Evolutionary conservation across 2,329 filamentous ascomycete species (phyloP).

Genomic region (Elsinoe fawcettii): DNA sequence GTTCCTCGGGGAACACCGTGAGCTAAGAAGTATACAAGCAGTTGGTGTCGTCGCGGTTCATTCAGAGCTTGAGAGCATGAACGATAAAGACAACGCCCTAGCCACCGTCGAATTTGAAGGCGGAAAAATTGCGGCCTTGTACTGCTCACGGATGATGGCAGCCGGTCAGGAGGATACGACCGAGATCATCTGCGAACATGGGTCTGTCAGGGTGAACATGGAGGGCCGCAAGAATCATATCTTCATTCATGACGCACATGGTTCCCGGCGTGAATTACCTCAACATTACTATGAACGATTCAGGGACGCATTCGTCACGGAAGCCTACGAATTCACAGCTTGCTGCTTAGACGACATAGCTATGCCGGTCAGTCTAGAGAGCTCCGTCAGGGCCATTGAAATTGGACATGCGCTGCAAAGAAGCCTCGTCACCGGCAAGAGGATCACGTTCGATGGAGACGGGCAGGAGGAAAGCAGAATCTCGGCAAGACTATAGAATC

Average conservation of each 20-base stretch:
- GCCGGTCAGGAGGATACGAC: slow-evolving; percentile 39
- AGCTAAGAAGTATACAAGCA: slow-evolving; percentile 29
- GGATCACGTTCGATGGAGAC: not conserved
- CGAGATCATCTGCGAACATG: slow-evolving; percentile 36
- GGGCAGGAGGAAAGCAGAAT: not conserved
- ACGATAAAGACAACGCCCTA: slow-evolving; percentile 39
- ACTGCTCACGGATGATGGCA: slow-evolving; percentile 36
- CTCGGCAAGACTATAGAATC: too few relatives aligned
- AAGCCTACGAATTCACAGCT: slow-evolving; percentile 35
- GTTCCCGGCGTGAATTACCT: slow-evolving; percentile 33
- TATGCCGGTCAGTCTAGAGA: slow-evolving; percentile 23
- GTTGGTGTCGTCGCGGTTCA: slow-evolving; percentile 27
- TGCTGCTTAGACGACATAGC: slow-evolving; percentile 31
- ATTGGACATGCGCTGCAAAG: not conserved
- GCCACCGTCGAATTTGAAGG: slow-evolving; percentile 39
- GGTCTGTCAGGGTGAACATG: slow-evolving; percentile 29
- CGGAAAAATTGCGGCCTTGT: slow-evolving; percentile 39
- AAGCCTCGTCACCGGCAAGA: not conserved
- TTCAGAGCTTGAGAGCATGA: slow-evolving; percentile 32
- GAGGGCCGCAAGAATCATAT: slow-evolving; percentile 23
- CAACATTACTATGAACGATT: slow-evolving; percentile 35
- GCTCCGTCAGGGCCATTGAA: not conserved
- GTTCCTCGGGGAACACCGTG: slow-evolving; percentile 31
- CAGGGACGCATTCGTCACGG: slow-evolving; percentile 34
- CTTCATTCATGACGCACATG: slow-evolving; percentile 27